A percentile compares a stretch with the other conserved stretches of the same genome.
phyloP scores from a whole-genome alignment of 2,329 filamentous ascomycete genomes.

The Paraphaeosphaeria minitans region DNA sequence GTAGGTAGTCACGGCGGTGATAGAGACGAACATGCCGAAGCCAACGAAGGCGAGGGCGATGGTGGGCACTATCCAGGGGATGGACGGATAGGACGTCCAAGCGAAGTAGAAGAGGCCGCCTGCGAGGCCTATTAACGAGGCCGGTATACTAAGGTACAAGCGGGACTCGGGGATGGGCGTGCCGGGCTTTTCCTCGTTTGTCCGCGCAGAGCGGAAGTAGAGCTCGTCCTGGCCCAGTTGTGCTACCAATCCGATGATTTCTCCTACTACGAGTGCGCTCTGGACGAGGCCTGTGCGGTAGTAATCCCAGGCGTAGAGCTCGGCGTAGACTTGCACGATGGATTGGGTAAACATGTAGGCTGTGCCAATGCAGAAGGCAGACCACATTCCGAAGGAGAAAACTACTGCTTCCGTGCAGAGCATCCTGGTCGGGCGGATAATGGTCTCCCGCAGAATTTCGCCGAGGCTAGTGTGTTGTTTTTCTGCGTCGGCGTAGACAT shows the following conservation, averaged over 20 bases:
- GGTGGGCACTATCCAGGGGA: slow-evolving; percentile 56
- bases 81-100: slow-evolving; percentile 52
- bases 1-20: slow-evolving; percentile 55
- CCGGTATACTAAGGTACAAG: slow-evolving; percentile 51
- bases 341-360: slow-evolving; percentile 58
- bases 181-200: slow-evolving; percentile 47
- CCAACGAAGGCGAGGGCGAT: slow-evolving; percentile 56
- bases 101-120: slow-evolving; percentile 59
- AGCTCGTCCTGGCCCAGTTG: slow-evolving; percentile 45
- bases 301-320: slow-evolving; percentile 49
- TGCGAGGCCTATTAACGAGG: slow-evolving; percentile 52
- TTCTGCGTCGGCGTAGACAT: slow-evolving; percentile 44
- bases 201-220: slow-evolving; percentile 49
- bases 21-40: slow-evolving; percentile 55
- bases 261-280: slow-evolving; percentile 53
- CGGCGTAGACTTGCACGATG: slow-evolving; percentile 50
- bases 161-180: slow-evolving; percentile 53
- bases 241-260: slow-evolving; percentile 49
- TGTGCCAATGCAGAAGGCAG: slow-evolving; percentile 53
- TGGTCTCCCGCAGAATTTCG: slow-evolving; percentile 44
- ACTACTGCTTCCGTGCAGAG: slow-evolving; percentile 58
- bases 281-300: slow-evolving; percentile 54
- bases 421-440: slow-evolving; percentile 47
- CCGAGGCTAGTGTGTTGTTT: slow-evolving; percentile 36
- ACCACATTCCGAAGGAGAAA: slow-evolving; percentile 55